These are phyloP conservation scores for Candida tammaniensis DNA, from an alignment of 805 yeast genomes.

Conservation along the genomic window DNA sequence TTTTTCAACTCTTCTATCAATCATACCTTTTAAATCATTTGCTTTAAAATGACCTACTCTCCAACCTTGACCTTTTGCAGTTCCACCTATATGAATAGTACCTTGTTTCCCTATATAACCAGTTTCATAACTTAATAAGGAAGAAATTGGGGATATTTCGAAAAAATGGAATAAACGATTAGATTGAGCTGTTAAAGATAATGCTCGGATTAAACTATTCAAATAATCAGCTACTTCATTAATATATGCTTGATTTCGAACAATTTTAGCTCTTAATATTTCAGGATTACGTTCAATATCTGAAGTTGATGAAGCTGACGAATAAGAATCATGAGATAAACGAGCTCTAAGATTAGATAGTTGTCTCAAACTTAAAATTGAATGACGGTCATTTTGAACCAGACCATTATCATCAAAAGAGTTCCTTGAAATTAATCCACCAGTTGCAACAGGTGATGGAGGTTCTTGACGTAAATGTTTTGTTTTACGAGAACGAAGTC, in stretches of 20 bases:
- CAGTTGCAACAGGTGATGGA: no score
- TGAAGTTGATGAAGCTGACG: conserved; percentile 16
- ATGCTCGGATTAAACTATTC: conserved; percentile 52
- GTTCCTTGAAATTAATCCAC: no score
- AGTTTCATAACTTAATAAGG: conserved; percentile 76
- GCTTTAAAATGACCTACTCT: conserved; percentile 84
- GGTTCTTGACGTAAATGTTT: no score
- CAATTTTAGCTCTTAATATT: conserved; percentile 20
- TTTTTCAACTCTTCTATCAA: conserved; percentile 83
- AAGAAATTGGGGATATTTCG: conserved; percentile 86
- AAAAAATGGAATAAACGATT: conserved; percentile 81
- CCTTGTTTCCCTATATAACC: conserved; percentile 91
- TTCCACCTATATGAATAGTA: conserved; percentile 69
- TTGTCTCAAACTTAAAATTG: conserved; percentile 17
- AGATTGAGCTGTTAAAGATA: conserved; percentile 75
- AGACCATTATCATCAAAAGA: neutral
- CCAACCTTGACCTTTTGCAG: conserved; percentile 93
- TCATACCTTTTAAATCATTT: conserved; percentile 80
- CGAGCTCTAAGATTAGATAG: conserved; percentile 29
- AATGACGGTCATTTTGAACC: conserved; percentile 4
- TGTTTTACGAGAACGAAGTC: no score
- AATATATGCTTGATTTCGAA: conserved; percentile 37
- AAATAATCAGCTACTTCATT: conserved; percentile 64
- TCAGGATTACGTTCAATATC: conserved; percentile 26
- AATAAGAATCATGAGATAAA: conserved; percentile 22